phyloP scores from a whole-genome alignment of 208 protist genomes.

The Wallacemonas sp. region DNA sequence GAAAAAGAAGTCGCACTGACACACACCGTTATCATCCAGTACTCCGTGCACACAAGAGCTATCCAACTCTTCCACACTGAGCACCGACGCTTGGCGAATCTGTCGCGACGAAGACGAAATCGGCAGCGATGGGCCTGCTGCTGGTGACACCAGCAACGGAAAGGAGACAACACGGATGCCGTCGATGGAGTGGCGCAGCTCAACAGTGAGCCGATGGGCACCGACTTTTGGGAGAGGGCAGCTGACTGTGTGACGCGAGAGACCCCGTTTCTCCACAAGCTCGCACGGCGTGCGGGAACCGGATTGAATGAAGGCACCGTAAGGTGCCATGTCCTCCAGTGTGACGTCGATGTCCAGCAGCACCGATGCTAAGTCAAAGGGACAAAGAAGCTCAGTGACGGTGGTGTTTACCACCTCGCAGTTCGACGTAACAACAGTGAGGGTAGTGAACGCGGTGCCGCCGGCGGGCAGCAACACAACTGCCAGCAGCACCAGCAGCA shows the following conservation, averaged over 20 bases:
- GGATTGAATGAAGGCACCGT: background rate
- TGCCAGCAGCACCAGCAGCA: background rate
- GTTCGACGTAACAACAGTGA: background rate
- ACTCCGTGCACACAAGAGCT: background rate
- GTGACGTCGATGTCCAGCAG: background rate
- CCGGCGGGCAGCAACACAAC: too few species aligned
- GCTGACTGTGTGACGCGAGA: background rate
- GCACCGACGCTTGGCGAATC: background rate
- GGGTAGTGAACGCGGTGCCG: background rate
- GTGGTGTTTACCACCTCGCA: background rate
- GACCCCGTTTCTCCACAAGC: background rate
- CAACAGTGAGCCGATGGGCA: background rate
- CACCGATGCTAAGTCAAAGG: background rate
- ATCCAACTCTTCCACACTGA: background rate
- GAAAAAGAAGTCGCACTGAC: conserved; percentile 24
- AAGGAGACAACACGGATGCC: background rate
- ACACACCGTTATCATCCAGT: background rate
- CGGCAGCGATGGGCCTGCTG: background rate
- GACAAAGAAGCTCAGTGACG: background rate
- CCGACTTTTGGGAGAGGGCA: background rate
- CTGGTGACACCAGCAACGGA: background rate
- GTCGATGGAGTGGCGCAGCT: background rate
- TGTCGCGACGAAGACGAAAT: background rate
- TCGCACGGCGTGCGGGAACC: background rate
- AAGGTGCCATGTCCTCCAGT: background rate